phyloP scores from a whole-genome alignment of 208 protist genomes.

The Porcisia hertigi region DNA sequence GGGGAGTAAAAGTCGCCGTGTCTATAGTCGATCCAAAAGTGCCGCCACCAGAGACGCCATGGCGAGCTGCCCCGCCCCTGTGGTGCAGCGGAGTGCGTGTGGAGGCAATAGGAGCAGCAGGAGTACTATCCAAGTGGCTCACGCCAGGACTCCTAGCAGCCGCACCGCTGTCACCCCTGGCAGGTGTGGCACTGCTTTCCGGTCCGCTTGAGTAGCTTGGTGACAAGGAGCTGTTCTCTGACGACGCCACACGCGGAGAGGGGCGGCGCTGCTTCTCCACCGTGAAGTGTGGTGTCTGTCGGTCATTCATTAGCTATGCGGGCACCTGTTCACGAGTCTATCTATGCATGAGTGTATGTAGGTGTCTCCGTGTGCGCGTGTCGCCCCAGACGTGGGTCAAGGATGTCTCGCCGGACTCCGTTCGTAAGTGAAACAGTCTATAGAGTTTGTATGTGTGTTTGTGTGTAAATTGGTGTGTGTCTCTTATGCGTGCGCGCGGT shows the following conservation, averaged over 20 bases:
- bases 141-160: background rate
- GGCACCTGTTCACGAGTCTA: background rate
- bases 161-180: slow-evolving; percentile 3
- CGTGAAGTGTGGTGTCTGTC: background rate
- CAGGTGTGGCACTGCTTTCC: slow-evolving; percentile 2
- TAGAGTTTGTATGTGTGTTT: background rate
- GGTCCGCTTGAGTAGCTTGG: slow-evolving; percentile 8
- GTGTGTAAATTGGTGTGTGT: background rate
- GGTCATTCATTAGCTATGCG: background rate
- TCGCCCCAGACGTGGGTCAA: background rate
- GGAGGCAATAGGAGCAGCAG: background rate
- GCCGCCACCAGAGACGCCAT: background rate
- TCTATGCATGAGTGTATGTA: background rate
- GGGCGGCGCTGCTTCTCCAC: slow-evolving; percentile 16
- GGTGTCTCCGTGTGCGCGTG: background rate
- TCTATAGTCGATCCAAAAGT: slow-evolving; percentile 4
- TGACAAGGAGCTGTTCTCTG: slow-evolving; percentile 18
- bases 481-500: background rate
- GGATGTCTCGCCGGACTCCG: background rate
- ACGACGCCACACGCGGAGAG: slow-evolving; percentile 9
- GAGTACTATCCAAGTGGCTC: background rate
- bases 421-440: background rate
- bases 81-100: slow-evolving; percentile 1
- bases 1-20: slow-evolving; percentile 17
- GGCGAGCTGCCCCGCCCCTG: background rate